Conservation (phyloP, 1,284 basidiomycete genomes). For the Cutaneotrichosporon mucoides region DNA sequence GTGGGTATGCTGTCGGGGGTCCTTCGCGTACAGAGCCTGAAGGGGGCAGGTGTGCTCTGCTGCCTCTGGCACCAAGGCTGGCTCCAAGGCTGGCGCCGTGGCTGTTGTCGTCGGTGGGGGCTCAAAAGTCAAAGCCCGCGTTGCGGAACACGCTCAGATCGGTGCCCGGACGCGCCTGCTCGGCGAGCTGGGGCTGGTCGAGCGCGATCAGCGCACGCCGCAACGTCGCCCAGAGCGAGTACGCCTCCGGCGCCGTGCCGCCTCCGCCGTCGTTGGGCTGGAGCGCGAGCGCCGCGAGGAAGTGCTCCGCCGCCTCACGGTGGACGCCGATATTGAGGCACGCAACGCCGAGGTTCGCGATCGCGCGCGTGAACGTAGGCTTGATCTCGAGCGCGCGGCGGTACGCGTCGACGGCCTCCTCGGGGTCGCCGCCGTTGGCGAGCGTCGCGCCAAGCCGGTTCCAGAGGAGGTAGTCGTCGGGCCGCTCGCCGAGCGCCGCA, state of each 20-base stretch:
- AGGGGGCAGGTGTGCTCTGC: too few relatives aligned
- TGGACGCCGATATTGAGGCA: slow-evolving; percentile 94
- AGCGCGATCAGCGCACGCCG: slow-evolving; percentile 74
- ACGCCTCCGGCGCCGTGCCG: slow-evolving; percentile 40
- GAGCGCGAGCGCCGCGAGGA: slow-evolving; percentile 83
- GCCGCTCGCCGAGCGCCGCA: slow-evolving; percentile 71
- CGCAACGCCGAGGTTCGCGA: slow-evolving; percentile 95
- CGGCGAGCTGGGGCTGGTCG: slow-evolving; percentile 55
- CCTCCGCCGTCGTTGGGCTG: slow-evolving; percentile 54
- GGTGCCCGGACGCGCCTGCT: slow-evolving; percentile 52
- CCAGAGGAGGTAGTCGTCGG: slow-evolving; percentile 91
- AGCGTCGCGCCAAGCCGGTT: slow-evolving; percentile 92
- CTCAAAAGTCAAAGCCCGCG: slow-evolving; percentile 78
- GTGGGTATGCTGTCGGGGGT: too few relatives aligned
- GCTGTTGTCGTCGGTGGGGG: too few relatives aligned
- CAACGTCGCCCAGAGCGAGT: slow-evolving; percentile 89
- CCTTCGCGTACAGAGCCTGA: too few relatives aligned
- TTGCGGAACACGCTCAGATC: slow-evolving; percentile 67
- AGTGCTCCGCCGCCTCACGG: slow-evolving; percentile 95
- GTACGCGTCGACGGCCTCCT: slow-evolving; percentile 94
- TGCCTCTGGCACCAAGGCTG: too few relatives aligned
- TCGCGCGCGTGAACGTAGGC: slow-evolving; percentile 93
- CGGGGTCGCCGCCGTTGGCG: slow-evolving; percentile 90
- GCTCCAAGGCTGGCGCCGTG: too few relatives aligned
- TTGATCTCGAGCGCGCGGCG: slow-evolving; percentile 86